Evolutionary conservation across 768 basidiomycete genomes (phyloP).

Genomic region (Leccinum subtestaceum): DNA sequence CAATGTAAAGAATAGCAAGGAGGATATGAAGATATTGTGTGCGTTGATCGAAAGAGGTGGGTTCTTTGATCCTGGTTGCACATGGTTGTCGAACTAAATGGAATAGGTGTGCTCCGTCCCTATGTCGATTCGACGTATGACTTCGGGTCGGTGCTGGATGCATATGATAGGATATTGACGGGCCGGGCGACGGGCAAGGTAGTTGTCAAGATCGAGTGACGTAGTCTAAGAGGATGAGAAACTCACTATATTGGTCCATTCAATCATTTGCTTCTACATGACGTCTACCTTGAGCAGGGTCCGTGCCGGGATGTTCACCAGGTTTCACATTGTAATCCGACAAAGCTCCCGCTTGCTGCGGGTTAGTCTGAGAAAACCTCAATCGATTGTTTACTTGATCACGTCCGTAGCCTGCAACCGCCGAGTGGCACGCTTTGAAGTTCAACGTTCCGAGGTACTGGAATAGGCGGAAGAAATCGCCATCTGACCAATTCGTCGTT

Average conservation of each 20-base stretch:
- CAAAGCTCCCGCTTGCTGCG: too few species aligned
- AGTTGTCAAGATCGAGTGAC: slow-evolving; percentile 48
- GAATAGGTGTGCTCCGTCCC: slow-evolving; percentile 48
- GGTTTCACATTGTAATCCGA: too few species aligned
- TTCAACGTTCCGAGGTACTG: too few species aligned
- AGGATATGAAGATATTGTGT: slow-evolving; percentile 37
- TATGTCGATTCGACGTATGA: slow-evolving; percentile 56
- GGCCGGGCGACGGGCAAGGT: slow-evolving; percentile 63
- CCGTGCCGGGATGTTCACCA: too few species aligned
- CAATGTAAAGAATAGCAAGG: slow-evolving; percentile 28
- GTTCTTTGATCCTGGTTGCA: neutral
- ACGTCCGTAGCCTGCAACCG: too few species aligned
- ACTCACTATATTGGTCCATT: neutral
- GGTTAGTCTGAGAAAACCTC: too few species aligned
- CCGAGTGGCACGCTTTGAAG: too few species aligned
- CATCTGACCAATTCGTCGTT: too few species aligned
- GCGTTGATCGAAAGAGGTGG: slow-evolving; percentile 44
- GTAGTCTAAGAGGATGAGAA: neutral
- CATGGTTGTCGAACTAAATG: neutral
- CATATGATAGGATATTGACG: slow-evolving; percentile 60
- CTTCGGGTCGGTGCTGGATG: slow-evolving; percentile 56
- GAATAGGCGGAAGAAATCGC: too few species aligned
- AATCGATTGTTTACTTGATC: too few species aligned
- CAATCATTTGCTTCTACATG: too few species aligned
- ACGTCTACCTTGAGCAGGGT: too few species aligned